Evolutionary conservation across 2,329 filamentous ascomycete species (phyloP).

Genomic region (Colletotrichum sp.): DNA sequence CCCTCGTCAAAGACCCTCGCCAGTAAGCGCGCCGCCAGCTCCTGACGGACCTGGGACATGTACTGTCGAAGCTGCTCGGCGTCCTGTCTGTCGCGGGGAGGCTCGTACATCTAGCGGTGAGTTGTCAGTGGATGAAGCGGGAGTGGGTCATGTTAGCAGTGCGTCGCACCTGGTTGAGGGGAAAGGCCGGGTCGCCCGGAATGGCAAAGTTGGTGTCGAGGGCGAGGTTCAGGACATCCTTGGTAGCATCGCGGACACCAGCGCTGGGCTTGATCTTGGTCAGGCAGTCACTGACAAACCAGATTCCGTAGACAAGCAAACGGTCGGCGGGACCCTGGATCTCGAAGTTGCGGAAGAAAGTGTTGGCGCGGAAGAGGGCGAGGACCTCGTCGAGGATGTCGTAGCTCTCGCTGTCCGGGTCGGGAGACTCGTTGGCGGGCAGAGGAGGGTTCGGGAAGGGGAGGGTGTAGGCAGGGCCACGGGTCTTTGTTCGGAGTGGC

Average conservation of each 20-base stretch:
- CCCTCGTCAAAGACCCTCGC: constrained; percentile 85
- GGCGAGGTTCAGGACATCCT: constrained; percentile 89
- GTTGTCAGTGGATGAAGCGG: background rate
- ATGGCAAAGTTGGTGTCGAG: constrained; percentile 93
- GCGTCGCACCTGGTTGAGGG: constrained; percentile 78
- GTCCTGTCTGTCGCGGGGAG: constrained; percentile 84
- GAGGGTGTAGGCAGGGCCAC: constrained; percentile 92
- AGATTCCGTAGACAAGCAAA: constrained; percentile 93
- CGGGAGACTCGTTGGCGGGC: constrained; percentile 66
- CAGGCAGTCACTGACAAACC: constrained; percentile 91
- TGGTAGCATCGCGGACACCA: constrained; percentile 60
- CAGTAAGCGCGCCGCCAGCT: constrained; percentile 82
- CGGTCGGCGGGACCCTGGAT: constrained; percentile 96
- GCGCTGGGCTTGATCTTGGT: constrained; percentile 83
- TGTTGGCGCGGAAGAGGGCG: constrained; percentile 93
- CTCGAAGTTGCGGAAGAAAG: constrained; percentile 99
- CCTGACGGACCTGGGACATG: constrained; percentile 90
- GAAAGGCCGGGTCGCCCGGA: constrained; percentile 91
- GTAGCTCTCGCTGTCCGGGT: constrained; percentile 91
- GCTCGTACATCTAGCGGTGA: constrained; percentile 77
- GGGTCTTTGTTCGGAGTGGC: constrained; percentile 91
- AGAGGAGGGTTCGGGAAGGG: constrained; percentile 63
- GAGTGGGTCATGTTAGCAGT: background rate
- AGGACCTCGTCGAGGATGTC: constrained; percentile 96
- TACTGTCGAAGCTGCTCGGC: constrained; percentile 90